These are phyloP conservation scores for Pseudogymnoascus sp. DNA, from an alignment of 2,329 filamentous ascomycete species.

Conservation along the genomic window DNA sequence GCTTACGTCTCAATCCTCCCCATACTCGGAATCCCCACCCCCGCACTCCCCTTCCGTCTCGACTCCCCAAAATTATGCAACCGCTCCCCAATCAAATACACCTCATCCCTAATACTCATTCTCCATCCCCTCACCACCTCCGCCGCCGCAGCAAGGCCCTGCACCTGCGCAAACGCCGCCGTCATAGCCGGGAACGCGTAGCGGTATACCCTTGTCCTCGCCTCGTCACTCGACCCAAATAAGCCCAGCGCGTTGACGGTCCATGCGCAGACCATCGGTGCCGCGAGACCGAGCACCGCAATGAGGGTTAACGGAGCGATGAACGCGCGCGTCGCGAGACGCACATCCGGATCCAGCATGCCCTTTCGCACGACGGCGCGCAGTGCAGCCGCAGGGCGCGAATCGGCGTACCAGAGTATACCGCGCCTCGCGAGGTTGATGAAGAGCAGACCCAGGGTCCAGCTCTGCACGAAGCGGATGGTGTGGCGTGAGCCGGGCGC, in stretches of 20 bases:
- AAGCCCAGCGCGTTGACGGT: slow-evolving; percentile 37
- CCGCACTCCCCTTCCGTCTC: slow-evolving; percentile 12
- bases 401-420: slow-evolving; percentile 45
- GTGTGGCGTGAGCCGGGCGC: slow-evolving; percentile 48
- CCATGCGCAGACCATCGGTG: slow-evolving; percentile 56
- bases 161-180: slow-evolving; percentile 31
- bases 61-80: slow-evolving; percentile 83
- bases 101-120: slow-evolving; percentile 79
- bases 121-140: slow-evolving; percentile 68
- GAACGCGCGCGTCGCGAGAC: slow-evolving; percentile 76
- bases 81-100: slow-evolving; percentile 89
- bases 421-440: slow-evolving; percentile 70
- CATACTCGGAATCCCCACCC: slow-evolving; percentile 17
- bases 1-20: slow-evolving; percentile 26
- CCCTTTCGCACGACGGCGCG: slow-evolving; percentile 66
- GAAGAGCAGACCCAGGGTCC: slow-evolving; percentile 88
- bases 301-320: slow-evolving; percentile 65
- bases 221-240: slow-evolving; percentile 26
- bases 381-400: slow-evolving; percentile 67
- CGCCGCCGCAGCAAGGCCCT: slow-evolving; percentile 43
- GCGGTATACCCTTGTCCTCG: slow-evolving; percentile 40
- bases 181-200: slow-evolving; percentile 61
- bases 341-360: slow-evolving; percentile 70
- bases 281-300: slow-evolving; percentile 53
- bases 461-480: slow-evolving; percentile 83